Base-by-base conservation (phyloP, 2,329 filamentous ascomycete species). In the Emmonsia crescens region DNA sequence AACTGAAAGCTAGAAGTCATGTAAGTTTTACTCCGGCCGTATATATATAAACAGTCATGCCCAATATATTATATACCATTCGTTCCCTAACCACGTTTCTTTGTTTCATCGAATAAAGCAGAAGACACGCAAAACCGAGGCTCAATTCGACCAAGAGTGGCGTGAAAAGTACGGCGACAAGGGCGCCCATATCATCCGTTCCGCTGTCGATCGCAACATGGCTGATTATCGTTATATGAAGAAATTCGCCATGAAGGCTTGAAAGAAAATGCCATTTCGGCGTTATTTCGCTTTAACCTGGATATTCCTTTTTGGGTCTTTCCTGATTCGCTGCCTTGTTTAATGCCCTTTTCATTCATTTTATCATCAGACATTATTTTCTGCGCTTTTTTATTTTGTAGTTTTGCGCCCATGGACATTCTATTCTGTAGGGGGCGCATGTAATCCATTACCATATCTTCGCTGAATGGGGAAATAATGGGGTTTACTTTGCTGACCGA, bases 161-260 rank as follows among this genome's bases (percentile, higher is more conserved):
- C 75, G 74, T 38, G 77, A 83, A 68, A 86, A 84, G 70, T 87
- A 81, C 67, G 84, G 84, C 54, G 77, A 82, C 60, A 76, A 85
- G 66, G 83, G 77, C 12, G 84, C 84, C 5, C 80, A 79, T 63
- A 72, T 82, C 61, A 86, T 87, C 67, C 77, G 80, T 48, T 76
- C 83, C 68, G 82, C 82, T 0, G 84, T 86, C 57, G 80, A 83
- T 60, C 78, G 76, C 60, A 85, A 83, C 69, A 80, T 86, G 69
- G 77, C 75, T 61, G 79, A 85, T 69, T 87, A 86, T 69, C 78
- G 85, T 68, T 85, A 86, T 68, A 68, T 87, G 75, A 86, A 86
- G 80, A 81, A 84, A 69, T 87, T 85, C 71, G 82, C 82, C 64
- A 78, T 86, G 72, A 83, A 81, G 72, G 74, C 77, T 31, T 76